A percentile compares a stretch with the other conserved stretches of the same genome.
phyloP scores from a whole-genome alignment of 78 protist genomes.

The Parvularia atlantis region DNA sequence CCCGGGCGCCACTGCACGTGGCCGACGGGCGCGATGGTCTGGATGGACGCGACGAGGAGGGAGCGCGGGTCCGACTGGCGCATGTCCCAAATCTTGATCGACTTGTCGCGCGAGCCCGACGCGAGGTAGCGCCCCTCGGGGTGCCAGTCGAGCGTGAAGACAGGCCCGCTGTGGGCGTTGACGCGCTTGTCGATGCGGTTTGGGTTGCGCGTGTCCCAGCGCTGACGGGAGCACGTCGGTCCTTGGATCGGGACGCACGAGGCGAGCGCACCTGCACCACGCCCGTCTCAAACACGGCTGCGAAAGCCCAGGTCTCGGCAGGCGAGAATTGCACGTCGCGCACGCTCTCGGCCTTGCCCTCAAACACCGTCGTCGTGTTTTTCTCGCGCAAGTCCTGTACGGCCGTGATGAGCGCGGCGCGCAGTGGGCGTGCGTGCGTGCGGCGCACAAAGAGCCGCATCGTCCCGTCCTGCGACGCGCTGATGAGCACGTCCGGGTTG shows the following conservation, averaged over 20 bases:
- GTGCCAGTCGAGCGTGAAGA: conserved; percentile 49
- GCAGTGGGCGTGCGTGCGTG: no score
- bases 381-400: no score
- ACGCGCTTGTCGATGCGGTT: conserved; percentile 14
- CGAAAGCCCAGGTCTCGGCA: conserved; percentile 13
- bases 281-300: conserved; percentile 54
- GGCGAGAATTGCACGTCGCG: conserved; percentile 55
- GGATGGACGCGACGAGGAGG: no score
- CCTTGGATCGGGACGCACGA: no score
- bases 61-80: no score
- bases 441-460: conserved; percentile 15
- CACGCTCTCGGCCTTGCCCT: conserved; percentile 24
- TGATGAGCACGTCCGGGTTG: conserved; percentile 7
- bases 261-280: no score
- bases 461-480: conserved; percentile 41
- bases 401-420: no score
- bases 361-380: no score
- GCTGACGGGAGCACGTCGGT: no score
- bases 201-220: conserved; percentile 46
- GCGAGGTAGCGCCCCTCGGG: conserved; percentile 43
- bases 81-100: conserved; percentile 29
- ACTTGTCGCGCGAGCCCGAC: conserved; percentile 39
- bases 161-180: conserved; percentile 44
- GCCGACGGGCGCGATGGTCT: conserved; percentile 29
- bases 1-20: conserved; percentile 42